Conservation (phyloP, 495 filamentous ascomycete genomes). For the Antarctomyces pellizariae region DNA sequence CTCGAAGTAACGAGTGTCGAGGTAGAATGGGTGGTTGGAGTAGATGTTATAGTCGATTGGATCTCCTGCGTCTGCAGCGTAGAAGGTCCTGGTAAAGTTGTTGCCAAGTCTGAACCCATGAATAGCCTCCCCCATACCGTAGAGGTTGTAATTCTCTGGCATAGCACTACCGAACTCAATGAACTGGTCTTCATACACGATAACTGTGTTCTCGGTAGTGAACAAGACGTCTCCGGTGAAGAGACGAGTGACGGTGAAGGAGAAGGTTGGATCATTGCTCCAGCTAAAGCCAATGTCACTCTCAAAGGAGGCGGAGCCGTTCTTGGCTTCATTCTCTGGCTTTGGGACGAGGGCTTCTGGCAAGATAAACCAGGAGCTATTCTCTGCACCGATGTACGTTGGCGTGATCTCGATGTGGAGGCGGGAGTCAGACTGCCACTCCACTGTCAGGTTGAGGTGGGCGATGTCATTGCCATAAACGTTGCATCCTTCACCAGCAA, state of each 20-base stretch:
- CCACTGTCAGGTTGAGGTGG: conserved; percentile 38
- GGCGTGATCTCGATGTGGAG: conserved; percentile 64
- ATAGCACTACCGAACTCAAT: conserved; percentile 48
- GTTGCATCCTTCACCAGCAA: conserved; percentile 47
- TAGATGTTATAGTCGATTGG: conserved; percentile 54
- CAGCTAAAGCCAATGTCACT: conserved; percentile 36
- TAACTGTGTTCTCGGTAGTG: conserved; percentile 35
- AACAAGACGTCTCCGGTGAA: conserved; percentile 46
- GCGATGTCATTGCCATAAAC: conserved; percentile 49
- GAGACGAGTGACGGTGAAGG: conserved; percentile 41
- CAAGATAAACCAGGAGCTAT: conserved; percentile 43
- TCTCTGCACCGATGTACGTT: conserved; percentile 33
- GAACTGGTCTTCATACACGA: conserved; percentile 70
- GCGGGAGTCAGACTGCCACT: conserved; percentile 45
- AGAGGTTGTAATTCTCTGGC: conserved; percentile 51
- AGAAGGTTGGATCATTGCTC: conserved; percentile 43
- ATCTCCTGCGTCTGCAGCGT: conserved; percentile 41
- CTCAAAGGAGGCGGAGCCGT: conserved; percentile 9
- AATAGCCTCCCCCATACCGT: conserved; percentile 64
- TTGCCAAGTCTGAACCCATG: conserved; percentile 48
- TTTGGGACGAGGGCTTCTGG: conserved; percentile 37
- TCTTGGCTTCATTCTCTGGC: conserved; percentile 23
- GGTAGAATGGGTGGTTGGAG: conserved; percentile 61
- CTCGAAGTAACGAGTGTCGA: conserved; percentile 51
- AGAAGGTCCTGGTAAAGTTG: conserved; percentile 50